Conservation (phyloP, 345 rosid species). For the Aurinia saxatilis region DNA sequence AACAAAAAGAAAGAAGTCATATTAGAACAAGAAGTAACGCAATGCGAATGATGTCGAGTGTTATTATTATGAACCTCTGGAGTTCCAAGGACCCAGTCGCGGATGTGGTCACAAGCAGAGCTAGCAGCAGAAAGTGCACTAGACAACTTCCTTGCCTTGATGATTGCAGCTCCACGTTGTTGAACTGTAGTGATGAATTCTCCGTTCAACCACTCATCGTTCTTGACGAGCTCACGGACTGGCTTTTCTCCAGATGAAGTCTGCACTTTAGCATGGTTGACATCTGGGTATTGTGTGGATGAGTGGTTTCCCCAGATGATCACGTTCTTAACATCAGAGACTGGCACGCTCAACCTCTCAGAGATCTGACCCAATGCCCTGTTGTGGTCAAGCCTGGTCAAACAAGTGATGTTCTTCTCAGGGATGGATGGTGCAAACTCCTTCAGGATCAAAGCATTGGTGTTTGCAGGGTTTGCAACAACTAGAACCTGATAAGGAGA, state of each 20-base stretch:
- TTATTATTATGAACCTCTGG: slow-evolving; percentile 55
- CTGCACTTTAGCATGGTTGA: slow-evolving; percentile 85
- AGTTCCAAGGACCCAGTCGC: slow-evolving; percentile 99
- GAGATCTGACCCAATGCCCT: slow-evolving; percentile 98
- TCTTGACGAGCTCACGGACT: slow-evolving; percentile 76
- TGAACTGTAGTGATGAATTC: slow-evolving; percentile 87
- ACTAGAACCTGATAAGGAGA: slow-evolving; percentile 65
- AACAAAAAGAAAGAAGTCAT: background rate
- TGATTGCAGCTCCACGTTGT: slow-evolving; percentile 99
- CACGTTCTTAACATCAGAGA: slow-evolving; percentile 85
- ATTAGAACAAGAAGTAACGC: background rate
- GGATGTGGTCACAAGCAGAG: slow-evolving; percentile 97
- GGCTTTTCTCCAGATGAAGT: slow-evolving; percentile 67
- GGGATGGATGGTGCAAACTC: slow-evolving; percentile 97
- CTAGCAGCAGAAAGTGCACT: slow-evolving; percentile 99
- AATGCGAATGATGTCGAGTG: background rate
- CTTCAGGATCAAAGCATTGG: slow-evolving; percentile 95
- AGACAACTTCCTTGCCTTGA: slow-evolving; percentile 89
- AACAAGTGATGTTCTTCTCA: slow-evolving; percentile 85
- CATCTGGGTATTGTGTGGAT: slow-evolving; percentile 96
- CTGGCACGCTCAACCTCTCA: slow-evolving; percentile 80
- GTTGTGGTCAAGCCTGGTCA: slow-evolving; percentile 96
- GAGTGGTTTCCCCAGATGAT: slow-evolving; percentile 99
- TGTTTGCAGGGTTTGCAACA: slow-evolving; percentile 98
- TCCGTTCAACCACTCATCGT: slow-evolving; percentile 80